Base-by-base conservation (phyloP, 257 asterid genomes). In the Ophiorrhiza pumila region DNA sequence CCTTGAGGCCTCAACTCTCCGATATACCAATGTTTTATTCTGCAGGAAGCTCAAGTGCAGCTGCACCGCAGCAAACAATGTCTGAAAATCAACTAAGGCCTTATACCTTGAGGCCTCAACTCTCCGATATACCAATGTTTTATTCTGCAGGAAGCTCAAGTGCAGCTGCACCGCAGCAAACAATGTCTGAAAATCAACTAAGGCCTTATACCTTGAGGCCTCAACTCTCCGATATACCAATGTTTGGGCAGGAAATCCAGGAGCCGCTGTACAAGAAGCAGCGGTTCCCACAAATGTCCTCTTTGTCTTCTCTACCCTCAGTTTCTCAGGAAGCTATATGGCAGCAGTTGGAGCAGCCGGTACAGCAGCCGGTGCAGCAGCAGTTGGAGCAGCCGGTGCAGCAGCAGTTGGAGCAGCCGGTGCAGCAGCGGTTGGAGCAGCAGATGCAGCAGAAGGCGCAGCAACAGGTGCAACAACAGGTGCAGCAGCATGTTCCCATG, bases 291-390 rank as follows among this genome's bases (percentile, higher is more conserved):
- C 31, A n/a, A 53, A 22, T 5, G 29, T 22, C 31, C 2, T 3
- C 2, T 22, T 22, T 45, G 46, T 20, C 32, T 0, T 42, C 56
- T 71, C 75, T 11, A 7, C 14, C 29, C 22, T 23, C 7, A 12
- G 50, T 27, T 57, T 69, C 64, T 34, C 45, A 34, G 37, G 49
- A 35, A 52, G 22, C 41, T 70, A 18, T 70, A 39, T 50, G 23
- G 65, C 9, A 70, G 65, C 35, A 69, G 32, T 29, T 46, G 35
- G 53, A 55, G 43, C 74, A 41, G 60, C 41, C 46, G 32, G 31
- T 46, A 20, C 65, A 55, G 43, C 74, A 41, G 60, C 41, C 46
- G 32, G 31, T 46, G 35, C 65, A 55, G 43, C 74, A 41, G 60
- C 41, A 37, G 47, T n/a, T n/a, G n/a, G n/a, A n/a, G n/a, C n/a